A percentile compares a stretch with the other conserved stretches of the same genome.
phyloP scores from a whole-genome alignment of 768 basidiomycete genomes.

The Tephrocybe rancida region DNA sequence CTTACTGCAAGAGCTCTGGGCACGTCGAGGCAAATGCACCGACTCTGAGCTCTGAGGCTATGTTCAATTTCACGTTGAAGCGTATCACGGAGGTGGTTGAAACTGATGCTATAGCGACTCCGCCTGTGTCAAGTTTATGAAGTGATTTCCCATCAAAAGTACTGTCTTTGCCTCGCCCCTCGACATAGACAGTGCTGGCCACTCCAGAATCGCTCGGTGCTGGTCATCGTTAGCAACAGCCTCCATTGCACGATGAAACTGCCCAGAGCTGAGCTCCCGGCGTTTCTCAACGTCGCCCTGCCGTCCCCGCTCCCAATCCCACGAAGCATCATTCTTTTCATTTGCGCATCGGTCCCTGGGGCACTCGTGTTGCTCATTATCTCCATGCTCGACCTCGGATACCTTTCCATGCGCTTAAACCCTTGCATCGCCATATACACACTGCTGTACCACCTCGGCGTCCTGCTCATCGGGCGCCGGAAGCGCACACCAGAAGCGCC shows the following conservation, averaged over 20 bases:
- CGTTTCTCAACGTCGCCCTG: slow-evolving; percentile 6
- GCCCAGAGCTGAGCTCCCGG: slow-evolving; percentile 15
- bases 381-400: slow-evolving; percentile 35
- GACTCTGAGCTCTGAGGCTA: no score
- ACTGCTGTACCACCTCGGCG: slow-evolving; percentile 27
- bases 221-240: slow-evolving; percentile 26
- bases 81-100: neutral
- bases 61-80: neutral
- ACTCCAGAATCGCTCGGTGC: slow-evolving; percentile 27
- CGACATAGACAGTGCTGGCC: slow-evolving; percentile 26
- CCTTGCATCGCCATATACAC: slow-evolving; percentile 32
- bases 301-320: slow-evolving; percentile 22
- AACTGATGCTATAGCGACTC: slow-evolving; percentile 9
- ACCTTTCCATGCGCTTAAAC: slow-evolving; percentile 34
- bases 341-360: slow-evolving; percentile 24
- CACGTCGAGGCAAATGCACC: no score
- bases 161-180: slow-evolving; percentile 7
- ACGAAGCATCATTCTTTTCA: slow-evolving; percentile 28
- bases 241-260: slow-evolving; percentile 13
- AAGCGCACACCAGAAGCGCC: slow-evolving; percentile 26
- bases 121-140: neutral
- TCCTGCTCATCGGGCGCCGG: slow-evolving; percentile 26
- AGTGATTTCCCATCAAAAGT: neutral
- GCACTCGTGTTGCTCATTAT: slow-evolving; percentile 28
- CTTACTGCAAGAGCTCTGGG: no score